Conservation (phyloP, 345 rosid genomes). For the Eutrema japonicum region DNA sequence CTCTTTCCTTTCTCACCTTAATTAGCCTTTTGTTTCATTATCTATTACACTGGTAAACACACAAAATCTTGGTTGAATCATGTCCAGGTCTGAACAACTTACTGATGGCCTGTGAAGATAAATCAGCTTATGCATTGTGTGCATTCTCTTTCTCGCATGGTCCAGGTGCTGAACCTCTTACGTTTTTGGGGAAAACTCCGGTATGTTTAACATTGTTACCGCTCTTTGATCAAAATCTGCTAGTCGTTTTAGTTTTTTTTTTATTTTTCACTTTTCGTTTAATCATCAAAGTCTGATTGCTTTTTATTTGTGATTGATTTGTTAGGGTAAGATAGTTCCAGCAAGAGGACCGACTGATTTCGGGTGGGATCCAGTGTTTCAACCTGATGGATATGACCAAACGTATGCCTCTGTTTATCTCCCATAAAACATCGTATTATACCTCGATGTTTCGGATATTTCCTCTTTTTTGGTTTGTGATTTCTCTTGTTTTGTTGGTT, state of each 20-base stretch:
- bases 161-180: conserved; percentile 71
- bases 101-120: conserved; percentile 90
- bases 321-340: conserved; percentile 85
- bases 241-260: background rate
- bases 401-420: conserved; percentile 52
- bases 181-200: conserved; percentile 77
- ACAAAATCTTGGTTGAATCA: background rate
- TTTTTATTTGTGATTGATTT: conserved; percentile 38
- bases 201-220: conserved; percentile 46
- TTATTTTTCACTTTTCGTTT: background rate
- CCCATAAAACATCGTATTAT: background rate
- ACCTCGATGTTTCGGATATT: background rate
- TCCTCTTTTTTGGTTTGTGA: background rate
- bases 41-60: conserved; percentile 15
- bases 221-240: conserved; percentile 14
- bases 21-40: background rate
- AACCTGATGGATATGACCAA: conserved; percentile 84
- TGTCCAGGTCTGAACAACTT: conserved; percentile 75
- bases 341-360: conserved; percentile 88
- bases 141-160: conserved; percentile 83
- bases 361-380: conserved; percentile 98
- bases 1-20: background rate
- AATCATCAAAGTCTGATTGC: background rate
- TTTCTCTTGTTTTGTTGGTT: conserved; percentile 17
- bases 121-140: conserved; percentile 91